A percentile compares a stretch with the other conserved stretches of the same genome.
Conservation (phyloP, 495 filamentous ascomycete species). For the Penicillium psychrofluorescens region DNA sequence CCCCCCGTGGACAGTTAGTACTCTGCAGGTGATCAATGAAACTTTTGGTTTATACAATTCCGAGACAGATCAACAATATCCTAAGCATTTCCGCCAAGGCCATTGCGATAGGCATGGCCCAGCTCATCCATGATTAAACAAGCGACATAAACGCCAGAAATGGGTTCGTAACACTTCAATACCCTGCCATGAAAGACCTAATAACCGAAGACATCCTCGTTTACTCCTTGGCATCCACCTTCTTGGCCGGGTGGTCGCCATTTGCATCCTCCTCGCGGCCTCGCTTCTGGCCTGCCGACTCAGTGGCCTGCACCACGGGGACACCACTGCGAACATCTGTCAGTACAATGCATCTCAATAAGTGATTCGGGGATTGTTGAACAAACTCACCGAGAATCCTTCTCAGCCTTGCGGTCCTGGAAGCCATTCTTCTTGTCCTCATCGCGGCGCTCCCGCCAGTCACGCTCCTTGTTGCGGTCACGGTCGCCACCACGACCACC, state of each 20-base stretch:
- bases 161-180: conserved; percentile 17
- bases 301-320: conserved; percentile 40
- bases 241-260: conserved; percentile 38
- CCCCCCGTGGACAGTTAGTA: too few relatives aligned
- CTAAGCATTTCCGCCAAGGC: too few relatives aligned
- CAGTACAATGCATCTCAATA: conserved; percentile 1
- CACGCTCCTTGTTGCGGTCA: conserved; percentile 40
- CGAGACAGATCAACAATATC: too few relatives aligned
- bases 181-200: conserved; percentile 9
- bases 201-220: conserved; percentile 6
- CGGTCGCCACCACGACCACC: conserved; percentile 12
- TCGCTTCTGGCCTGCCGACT: conserved; percentile 38
- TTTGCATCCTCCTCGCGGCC: conserved; percentile 35
- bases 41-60: too few relatives aligned
- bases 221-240: conserved; percentile 43
- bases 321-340: conserved; percentile 26
- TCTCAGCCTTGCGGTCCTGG: conserved; percentile 30
- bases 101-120: too few relatives aligned
- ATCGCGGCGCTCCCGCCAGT: conserved; percentile 63
- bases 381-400: conserved; percentile 36
- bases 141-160: conserved; percentile 15
- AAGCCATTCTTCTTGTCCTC: conserved; percentile 61
- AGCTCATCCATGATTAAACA: not conserved
- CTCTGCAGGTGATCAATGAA: too few relatives aligned
- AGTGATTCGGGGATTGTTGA: not conserved